Conservation (phyloP, 2,329 filamentous ascomycete genomes). For the Thermothelomyces thermophilus region DNA sequence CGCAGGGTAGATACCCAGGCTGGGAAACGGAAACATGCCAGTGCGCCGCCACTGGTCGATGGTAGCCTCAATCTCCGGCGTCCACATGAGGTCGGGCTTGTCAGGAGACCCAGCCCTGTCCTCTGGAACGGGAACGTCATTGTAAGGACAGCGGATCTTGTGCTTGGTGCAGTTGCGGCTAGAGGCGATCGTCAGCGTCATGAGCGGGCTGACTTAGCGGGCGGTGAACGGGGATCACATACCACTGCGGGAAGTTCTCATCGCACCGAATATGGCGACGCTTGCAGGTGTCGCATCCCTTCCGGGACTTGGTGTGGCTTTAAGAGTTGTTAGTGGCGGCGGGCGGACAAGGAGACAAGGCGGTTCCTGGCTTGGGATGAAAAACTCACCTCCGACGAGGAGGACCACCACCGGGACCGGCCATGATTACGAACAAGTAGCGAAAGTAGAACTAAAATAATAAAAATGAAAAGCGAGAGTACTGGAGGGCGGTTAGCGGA, state of each 20-base stretch:
- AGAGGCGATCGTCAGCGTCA: constrained; percentile 9
- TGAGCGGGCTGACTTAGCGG: neutral
- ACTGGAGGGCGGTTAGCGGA: too few relatives aligned
- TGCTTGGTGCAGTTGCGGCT: constrained; percentile 99
- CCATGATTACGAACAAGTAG: constrained; percentile 54
- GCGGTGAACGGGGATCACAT: constrained; percentile 28
- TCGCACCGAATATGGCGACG: constrained; percentile 95
- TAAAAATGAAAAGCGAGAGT: constrained; percentile 30
- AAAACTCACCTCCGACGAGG: constrained; percentile 58
- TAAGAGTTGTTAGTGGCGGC: constrained; percentile 11
- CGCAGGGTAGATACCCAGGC: constrained; percentile 68
- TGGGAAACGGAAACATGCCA: constrained; percentile 77
- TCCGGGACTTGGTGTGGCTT: constrained; percentile 98
- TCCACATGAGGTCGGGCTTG: constrained; percentile 72
- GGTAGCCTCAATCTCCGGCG: constrained; percentile 72
- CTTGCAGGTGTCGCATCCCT: constrained; percentile 98
- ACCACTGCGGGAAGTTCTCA: constrained; percentile 97
- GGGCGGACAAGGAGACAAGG: neutral
- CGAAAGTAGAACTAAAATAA: constrained; percentile 28
- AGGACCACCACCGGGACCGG: constrained; percentile 89
- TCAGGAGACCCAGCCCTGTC: constrained; percentile 54
- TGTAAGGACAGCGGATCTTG: constrained; percentile 96
- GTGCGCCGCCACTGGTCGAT: constrained; percentile 80
- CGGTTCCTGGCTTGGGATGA: neutral
- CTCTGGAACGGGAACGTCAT: constrained; percentile 70